These are phyloP conservation scores for Torrubiellomyces zombiae DNA, from an alignment of 2,329 filamentous ascomycete genomes.

Conservation along the genomic window DNA sequence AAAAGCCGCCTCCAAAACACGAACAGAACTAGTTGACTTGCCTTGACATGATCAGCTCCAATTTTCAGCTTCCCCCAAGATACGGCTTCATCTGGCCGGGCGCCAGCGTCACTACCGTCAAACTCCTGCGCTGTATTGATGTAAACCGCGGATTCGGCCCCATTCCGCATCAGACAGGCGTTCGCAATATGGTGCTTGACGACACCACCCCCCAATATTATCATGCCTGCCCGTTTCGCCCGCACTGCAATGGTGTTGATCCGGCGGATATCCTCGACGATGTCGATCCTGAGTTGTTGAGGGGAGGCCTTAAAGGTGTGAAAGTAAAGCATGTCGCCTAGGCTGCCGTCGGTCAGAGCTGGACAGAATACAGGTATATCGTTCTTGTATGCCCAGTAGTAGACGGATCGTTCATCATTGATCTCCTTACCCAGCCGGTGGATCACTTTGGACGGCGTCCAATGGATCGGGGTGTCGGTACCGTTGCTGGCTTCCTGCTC, in stretches of 20 bases:
- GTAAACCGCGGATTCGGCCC: conserved; percentile 90
- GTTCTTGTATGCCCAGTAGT: conserved; percentile 97
- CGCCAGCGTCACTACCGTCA: conserved; percentile 90
- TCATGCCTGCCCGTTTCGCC: conserved; percentile 82
- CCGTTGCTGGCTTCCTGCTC: conserved; percentile 74
- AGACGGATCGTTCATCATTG: conserved; percentile 78
- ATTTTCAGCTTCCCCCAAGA: conserved; percentile 98
- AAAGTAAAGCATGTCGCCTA: conserved; percentile 98
- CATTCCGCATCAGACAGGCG: conserved; percentile 92
- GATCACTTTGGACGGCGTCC: conserved; percentile 91
- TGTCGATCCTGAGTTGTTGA: conserved; percentile 66
- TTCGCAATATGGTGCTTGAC: conserved; percentile 98
- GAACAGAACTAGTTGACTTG: too few species aligned
- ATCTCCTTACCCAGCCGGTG: conserved; percentile 83
- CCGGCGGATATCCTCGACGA: conserved; percentile 81
- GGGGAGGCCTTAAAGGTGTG: conserved; percentile 88
- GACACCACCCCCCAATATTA: conserved; percentile 86
- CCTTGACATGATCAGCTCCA: conserved; percentile 79
- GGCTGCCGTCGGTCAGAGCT: conserved; percentile 81
- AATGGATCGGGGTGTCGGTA: conserved; percentile 55
- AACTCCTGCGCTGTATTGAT: conserved; percentile 97
- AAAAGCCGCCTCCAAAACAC: too few species aligned
- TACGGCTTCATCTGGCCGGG: conserved; percentile 86
- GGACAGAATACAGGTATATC: conserved; percentile 95
- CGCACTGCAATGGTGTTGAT: conserved; percentile 86